Evolutionary conservation across 2,329 filamentous ascomycete species (phyloP).

Genomic region (Penicillium freii): DNA sequence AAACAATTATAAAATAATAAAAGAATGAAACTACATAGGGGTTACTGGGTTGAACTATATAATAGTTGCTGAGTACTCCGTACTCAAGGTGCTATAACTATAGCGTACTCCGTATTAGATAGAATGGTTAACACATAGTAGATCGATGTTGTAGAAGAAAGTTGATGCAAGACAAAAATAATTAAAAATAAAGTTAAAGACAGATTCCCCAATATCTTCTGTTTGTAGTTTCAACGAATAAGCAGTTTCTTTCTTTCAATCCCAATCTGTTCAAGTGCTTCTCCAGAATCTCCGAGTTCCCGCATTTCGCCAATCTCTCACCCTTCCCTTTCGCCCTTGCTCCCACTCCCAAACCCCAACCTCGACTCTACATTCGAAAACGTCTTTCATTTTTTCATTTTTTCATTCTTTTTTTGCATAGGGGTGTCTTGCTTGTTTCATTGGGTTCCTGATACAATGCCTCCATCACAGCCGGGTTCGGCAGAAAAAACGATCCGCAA

Average conservation of each 20-base stretch:
- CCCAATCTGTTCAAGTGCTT: constrained; percentile 6
- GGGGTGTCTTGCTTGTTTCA: constrained; percentile 6
- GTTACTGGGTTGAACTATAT: background rate
- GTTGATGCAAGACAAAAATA: too few species aligned
- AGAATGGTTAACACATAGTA: background rate
- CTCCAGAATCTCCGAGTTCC: constrained; percentile 8
- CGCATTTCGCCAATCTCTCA: constrained; percentile 14
- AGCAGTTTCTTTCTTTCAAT: background rate
- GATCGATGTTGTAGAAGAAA: background rate
- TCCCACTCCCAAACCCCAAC: constrained; percentile 12
- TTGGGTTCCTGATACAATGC: constrained; percentile 28
- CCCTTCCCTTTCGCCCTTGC: constrained; percentile 19
- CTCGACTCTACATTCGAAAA: background rate
- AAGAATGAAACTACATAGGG: background rate
- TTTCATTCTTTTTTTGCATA: constrained; percentile 1
- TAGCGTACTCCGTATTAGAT: background rate
- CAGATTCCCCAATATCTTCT: background rate
- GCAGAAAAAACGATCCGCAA: constrained; percentile 42
- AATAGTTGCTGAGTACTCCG: background rate
- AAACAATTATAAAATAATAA: background rate
- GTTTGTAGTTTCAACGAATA: background rate
- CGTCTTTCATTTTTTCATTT: background rate
- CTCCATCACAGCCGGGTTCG: constrained; percentile 32
- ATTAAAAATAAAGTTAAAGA: background rate
- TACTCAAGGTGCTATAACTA: background rate